phyloP scores from a whole-genome alignment of 768 basidiomycete genomes.

The Termitomyces sp. region DNA sequence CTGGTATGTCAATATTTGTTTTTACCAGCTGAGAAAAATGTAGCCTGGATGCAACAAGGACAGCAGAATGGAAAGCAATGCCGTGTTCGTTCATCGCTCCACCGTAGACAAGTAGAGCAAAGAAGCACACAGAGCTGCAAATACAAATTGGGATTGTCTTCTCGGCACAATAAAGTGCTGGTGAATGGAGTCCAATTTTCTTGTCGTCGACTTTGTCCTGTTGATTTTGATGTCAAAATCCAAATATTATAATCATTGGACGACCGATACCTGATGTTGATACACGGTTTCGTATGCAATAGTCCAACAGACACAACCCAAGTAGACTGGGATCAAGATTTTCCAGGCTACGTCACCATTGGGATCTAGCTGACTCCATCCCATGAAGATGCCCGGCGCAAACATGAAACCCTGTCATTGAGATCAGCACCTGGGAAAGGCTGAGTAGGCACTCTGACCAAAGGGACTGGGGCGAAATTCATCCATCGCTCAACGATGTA shows the following conservation, averaged over 20 bases:
- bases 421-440: neutral
- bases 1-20: conserved; percentile 26
- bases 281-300: conserved; percentile 31
- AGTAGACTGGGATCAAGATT: conserved; percentile 22
- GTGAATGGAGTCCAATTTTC: conserved; percentile 54
- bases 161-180: conserved; percentile 50
- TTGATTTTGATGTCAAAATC: neutral
- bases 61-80: conserved; percentile 26
- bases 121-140: conserved; percentile 40
- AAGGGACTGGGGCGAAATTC: conserved; percentile 26
- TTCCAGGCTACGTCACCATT: conserved; percentile 23
- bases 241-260: neutral
- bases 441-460: conserved; percentile 16
- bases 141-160: conserved; percentile 46
- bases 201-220: conserved; percentile 61
- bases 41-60: conserved; percentile 18
- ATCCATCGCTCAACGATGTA: conserved; percentile 23
- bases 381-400: conserved; percentile 30
- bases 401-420: conserved; percentile 28
- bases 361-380: conserved; percentile 25
- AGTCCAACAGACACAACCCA: conserved; percentile 27
- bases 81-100: conserved; percentile 46
- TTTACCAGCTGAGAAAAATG: conserved; percentile 19
- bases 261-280: conserved; percentile 26
- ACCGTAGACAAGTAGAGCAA: conserved; percentile 39